phyloP scores from a whole-genome alignment of 257 asterid genomes.

The Jacaranda copaia region DNA sequence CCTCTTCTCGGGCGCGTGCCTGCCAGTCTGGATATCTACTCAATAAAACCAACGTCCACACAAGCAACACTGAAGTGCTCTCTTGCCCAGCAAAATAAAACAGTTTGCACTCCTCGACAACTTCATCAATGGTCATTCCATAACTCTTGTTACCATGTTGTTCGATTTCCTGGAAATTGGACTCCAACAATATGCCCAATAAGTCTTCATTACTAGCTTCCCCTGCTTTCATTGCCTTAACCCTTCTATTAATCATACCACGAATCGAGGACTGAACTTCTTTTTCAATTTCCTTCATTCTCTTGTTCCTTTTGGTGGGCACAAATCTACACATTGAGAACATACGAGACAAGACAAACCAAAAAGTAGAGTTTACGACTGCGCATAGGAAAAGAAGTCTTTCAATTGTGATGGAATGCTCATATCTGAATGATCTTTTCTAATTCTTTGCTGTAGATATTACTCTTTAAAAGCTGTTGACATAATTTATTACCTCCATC shows the following conservation, averaged over 20 bases:
- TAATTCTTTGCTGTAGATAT: not conserved
- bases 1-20: slow-evolving; percentile 52
- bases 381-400: too few relatives aligned
- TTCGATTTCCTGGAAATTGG: slow-evolving; percentile 41
- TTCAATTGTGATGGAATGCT: not conserved
- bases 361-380: not conserved
- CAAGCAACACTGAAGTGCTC: slow-evolving; percentile 47
- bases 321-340: slow-evolving; percentile 41
- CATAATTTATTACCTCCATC: slow-evolving; percentile 47
- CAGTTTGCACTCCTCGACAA: slow-evolving; percentile 57
- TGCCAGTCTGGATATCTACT: slow-evolving; percentile 53
- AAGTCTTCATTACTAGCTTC: slow-evolving; percentile 36
- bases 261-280: slow-evolving; percentile 37
- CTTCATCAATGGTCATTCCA: slow-evolving; percentile 45
- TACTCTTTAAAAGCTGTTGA: not conserved
- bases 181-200: slow-evolving; percentile 41
- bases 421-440: not conserved
- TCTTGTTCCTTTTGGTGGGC: slow-evolving; percentile 49
- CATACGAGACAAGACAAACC: not conserved
- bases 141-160: slow-evolving; percentile 36
- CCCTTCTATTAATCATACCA: slow-evolving; percentile 37
- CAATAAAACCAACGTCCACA: slow-evolving; percentile 53
- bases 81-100: slow-evolving; percentile 62
- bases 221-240: slow-evolving; percentile 41
- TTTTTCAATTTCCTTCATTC: slow-evolving; percentile 44